Evolutionary conservation across 2,329 filamentous ascomycete species (phyloP).

Genomic region (Aspergillus versicolor): DNA sequence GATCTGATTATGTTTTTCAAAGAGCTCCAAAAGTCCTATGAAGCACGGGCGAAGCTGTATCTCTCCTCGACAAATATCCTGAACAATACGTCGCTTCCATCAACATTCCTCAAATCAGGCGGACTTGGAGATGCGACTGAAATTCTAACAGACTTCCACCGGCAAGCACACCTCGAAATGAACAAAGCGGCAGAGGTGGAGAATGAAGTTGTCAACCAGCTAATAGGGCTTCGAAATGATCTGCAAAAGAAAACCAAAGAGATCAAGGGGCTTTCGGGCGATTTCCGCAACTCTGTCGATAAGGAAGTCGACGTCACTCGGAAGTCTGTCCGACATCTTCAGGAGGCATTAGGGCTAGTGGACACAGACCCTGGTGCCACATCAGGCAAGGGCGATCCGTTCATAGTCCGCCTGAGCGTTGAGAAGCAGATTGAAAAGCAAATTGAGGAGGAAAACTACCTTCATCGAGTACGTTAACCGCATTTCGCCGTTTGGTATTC

Average conservation of each 20-base stretch:
- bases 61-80: conserved; percentile 80
- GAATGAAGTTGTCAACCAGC: conserved; percentile 81
- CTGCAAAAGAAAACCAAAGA: conserved; percentile 97
- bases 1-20: conserved; percentile 92
- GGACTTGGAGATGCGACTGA: conserved; percentile 86
- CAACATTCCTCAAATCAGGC: conserved; percentile 73
- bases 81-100: conserved; percentile 73
- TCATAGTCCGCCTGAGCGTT: conserved; percentile 78
- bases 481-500: background rate
- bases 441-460: conserved; percentile 94
- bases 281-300: conserved; percentile 96
- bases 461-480: conserved; percentile 71
- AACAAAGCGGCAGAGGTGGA: conserved; percentile 90
- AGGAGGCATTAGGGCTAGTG: conserved; percentile 75
- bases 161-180: conserved; percentile 72
- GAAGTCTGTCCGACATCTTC: conserved; percentile 74
- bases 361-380: conserved; percentile 74
- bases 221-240: conserved; percentile 83
- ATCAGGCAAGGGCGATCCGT: conserved; percentile 87
- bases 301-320: conserved; percentile 88
- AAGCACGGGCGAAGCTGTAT: conserved; percentile 77
- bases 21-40: conserved; percentile 86
- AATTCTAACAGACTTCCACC: conserved; percentile 79
- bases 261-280: conserved; percentile 87
- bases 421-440: conserved; percentile 90